Evolutionary conservation across 345 rosid species (phyloP).

Genomic region (Sisymbrium altissimum): DNA sequence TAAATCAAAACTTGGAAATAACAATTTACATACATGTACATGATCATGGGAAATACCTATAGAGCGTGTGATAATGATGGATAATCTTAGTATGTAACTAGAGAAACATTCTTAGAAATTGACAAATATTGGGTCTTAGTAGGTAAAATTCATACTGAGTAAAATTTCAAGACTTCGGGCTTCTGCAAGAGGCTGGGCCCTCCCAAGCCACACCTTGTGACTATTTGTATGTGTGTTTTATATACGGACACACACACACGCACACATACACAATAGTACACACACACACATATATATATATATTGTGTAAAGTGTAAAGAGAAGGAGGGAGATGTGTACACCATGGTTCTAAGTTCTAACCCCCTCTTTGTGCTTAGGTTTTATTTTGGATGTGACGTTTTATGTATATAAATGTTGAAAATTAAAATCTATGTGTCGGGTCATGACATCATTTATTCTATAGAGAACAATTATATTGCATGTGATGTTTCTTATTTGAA

Average conservation of each 20-base stretch:
- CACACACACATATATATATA: neutral
- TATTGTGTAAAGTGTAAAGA: neutral
- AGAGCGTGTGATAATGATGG: neutral
- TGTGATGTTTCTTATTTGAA: slow-evolving; percentile 29
- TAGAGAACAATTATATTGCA: slow-evolving; percentile 30
- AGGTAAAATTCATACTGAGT: slow-evolving; percentile 15
- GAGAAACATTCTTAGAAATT: slow-evolving; percentile 23
- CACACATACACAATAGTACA: too few species aligned
- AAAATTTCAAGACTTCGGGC: slow-evolving; percentile 22
- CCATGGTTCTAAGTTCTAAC: slow-evolving; percentile 21
- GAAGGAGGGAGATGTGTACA: slow-evolving; percentile 18
- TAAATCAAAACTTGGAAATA: neutral
- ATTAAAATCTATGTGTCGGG: slow-evolving; percentile 18
- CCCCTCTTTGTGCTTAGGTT: slow-evolving; percentile 28
- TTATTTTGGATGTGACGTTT: slow-evolving; percentile 35
- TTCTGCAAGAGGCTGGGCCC: slow-evolving; percentile 29
- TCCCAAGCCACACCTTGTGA: slow-evolving; percentile 29
- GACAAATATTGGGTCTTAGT: slow-evolving; percentile 17
- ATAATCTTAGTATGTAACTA: slow-evolving; percentile 3
- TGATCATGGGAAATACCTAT: slow-evolving; percentile 9
- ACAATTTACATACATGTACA: neutral
- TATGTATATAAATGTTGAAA: slow-evolving; percentile 3
- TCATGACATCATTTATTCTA: slow-evolving; percentile 19
- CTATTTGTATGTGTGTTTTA: slow-evolving; percentile 9
- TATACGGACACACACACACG: neutral